Base-by-base conservation (phyloP, 495 filamentous ascomycete genomes). In the Aspergillus taichungensis region DNA sequence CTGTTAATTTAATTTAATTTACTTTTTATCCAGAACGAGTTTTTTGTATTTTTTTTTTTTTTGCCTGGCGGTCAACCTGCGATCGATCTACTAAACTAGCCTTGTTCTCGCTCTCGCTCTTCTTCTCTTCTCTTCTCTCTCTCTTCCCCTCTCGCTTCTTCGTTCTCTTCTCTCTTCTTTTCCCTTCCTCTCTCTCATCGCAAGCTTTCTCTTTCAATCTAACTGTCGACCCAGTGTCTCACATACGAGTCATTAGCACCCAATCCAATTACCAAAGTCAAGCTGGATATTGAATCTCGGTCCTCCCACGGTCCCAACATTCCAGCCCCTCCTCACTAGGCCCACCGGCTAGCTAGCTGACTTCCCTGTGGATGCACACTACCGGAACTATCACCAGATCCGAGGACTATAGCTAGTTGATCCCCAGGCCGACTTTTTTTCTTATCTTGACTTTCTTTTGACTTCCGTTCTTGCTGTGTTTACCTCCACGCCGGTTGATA, bases 51-150 rank as follows among this genome's bases (percentile, higher is more conserved):
- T 34, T 30, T 40, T 47, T 31, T 40, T 13, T 9, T 46, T 47
- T 40, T 32, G 35, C 42, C 46, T 49, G 43, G 47, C 47, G 52
- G 47, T 51, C 51, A 50, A 49, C 40, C 37, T 41, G 18, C 34
- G 18, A 24, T 43, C 30, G 39, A 24, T 24, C 18, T 24, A 24
- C 18, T 24, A 24, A 24, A 24, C 30, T 37, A 12, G 40, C 40
- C 30, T 42, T 42, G 40, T 13, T 24, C 29, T 38, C 46, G n/a
- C 14, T 46, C 33, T 39, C 30, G 40, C 42, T 30, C 45, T 45
- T 53, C 45, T 36, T 47, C 49, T 50, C 35, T 39, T 36, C 18
- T 45, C 36, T 52, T 47, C 41, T 46, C 40, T 55, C 40, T 47
- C 43, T 43, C 40, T 42, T 50, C 38, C 32, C 9, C 37, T 49